Evolutionary conservation across 192 early-diverging fungal genomes (phyloP).

Genomic region (Backusella luteola): DNA sequence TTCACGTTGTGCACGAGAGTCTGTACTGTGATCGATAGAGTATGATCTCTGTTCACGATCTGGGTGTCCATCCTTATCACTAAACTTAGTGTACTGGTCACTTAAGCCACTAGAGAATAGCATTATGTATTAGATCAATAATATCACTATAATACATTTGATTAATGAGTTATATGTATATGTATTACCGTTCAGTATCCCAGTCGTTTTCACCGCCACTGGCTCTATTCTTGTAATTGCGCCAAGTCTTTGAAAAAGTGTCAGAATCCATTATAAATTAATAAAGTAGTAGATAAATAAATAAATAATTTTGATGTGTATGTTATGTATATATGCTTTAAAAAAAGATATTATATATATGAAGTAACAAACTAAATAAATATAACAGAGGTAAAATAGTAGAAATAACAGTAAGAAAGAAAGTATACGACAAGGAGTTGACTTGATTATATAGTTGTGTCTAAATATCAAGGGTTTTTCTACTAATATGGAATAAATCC

Average conservation of each 20-base stretch:
- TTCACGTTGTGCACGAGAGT: not conserved
- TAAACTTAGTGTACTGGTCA: not conserved
- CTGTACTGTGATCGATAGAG: not conserved
- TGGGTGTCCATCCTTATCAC: not conserved
- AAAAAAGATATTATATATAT: not conserved
- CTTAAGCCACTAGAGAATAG: not conserved
- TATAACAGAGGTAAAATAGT: not conserved
- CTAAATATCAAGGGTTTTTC: slow-evolving; percentile 2
- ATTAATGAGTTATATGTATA: not conserved
- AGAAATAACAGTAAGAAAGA: not conserved
- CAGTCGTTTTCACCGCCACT: not conserved
- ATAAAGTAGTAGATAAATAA: not conserved
- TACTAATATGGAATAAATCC: not conserved
- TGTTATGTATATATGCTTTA: not conserved
- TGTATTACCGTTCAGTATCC: slow-evolving; percentile 2
- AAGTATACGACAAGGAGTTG: not conserved
- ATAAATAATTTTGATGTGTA: not conserved
- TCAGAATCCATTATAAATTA: not conserved
- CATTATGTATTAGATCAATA: not conserved
- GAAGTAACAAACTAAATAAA: too few relatives aligned
- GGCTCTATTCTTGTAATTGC: not conserved
- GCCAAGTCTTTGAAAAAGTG: not conserved
- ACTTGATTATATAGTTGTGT: slow-evolving; percentile 1
- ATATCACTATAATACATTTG: not conserved
- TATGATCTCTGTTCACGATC: not conserved